Base-by-base conservation (phyloP, 1,284 basidiomycete genomes). In the Ustilago curta region DNA sequence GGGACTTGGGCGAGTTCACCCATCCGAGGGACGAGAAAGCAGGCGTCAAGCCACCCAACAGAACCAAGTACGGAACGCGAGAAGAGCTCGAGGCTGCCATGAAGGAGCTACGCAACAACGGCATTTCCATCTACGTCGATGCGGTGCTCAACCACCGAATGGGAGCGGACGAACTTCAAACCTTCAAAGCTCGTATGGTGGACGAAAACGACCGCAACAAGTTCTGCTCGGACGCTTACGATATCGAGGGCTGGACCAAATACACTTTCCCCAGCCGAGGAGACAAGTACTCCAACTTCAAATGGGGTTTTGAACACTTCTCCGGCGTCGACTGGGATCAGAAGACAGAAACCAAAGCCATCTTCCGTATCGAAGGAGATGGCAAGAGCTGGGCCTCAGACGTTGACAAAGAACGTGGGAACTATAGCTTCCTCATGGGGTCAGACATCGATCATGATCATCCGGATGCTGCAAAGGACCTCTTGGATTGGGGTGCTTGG, bases 41-140 rank as follows among this genome's bases (percentile, higher is more conserved):
- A 8, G 59, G 55, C 14, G 61, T 74, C 29, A 7, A 65, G 35
- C 71, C 71, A 7, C 56, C 72, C 16, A 86, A 89, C 54, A 85
- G 87, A 9, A 97, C 95, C n/a, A 90, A 95, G 71, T 98, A 94
- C 93, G 95, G 95, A 19, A 92, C 91, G 14, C 92, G 91, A 77
- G 90, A 93, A 48, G 91, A 97, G 78, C 89, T 96, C 21, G 82
- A 94, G 2, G 83, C 86, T 5, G 91, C 92, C 12, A 91, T 92
- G 83, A 85, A 87, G 43, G 82, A 70, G 40, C 83, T 86, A 4
- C 83, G 85, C 53, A 81, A 86, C 44, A 69, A 84, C 53, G 86
- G 90, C 5, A 79, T 80, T 55, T 60, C 67, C 0, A 77, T 79
- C 51, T 87, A 87, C 75, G 85, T 87, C 47, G 88, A 88, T 71